Percentiles rank a stretch among this genome's conserved stretches.
phyloP scores from a whole-genome alignment of 2,329 filamentous ascomycete species.

The Geosmithia putterillii region DNA sequence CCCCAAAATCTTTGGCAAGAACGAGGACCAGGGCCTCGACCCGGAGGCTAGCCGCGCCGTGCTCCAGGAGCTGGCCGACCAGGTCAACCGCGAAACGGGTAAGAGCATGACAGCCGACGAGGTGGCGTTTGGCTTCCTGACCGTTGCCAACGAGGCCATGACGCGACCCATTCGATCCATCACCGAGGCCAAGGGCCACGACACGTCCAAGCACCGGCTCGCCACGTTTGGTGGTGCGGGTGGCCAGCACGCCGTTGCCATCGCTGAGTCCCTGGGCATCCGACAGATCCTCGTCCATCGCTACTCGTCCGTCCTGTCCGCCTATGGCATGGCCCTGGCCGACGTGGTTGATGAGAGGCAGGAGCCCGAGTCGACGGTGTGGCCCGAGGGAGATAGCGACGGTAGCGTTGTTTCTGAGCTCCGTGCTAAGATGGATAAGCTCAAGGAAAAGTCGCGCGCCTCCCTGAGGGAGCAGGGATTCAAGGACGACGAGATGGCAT shows the following conservation, averaged over 20 bases:
- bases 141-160: conserved; percentile 87
- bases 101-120: conserved; percentile 67
- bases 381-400: conserved; percentile 40
- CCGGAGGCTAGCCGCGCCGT: conserved; percentile 60
- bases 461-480: conserved; percentile 72
- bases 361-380: conserved; percentile 56
- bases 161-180: conserved; percentile 79
- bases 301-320: conserved; percentile 81
- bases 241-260: conserved; percentile 85
- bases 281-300: conserved; percentile 75
- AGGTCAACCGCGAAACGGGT: conserved; percentile 66
- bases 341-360: conserved; percentile 89
- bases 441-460: conserved; percentile 62
- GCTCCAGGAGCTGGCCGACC: conserved; percentile 62
- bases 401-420: conserved; percentile 49
- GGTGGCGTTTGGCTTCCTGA: conserved; percentile 79
- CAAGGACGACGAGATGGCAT: conserved; percentile 57
- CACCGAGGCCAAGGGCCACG: conserved; percentile 85
- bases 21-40: conserved; percentile 74
- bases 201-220: conserved; percentile 80
- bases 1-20: conserved; percentile 86
- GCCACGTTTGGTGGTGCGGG: conserved; percentile 89
- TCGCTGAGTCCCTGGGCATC: conserved; percentile 74
- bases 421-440: conserved; percentile 60
- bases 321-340: conserved; percentile 85